These are phyloP conservation scores for Boletus sp. DNA, from an alignment of 768 basidiomycete genomes.

Conservation along the genomic window DNA sequence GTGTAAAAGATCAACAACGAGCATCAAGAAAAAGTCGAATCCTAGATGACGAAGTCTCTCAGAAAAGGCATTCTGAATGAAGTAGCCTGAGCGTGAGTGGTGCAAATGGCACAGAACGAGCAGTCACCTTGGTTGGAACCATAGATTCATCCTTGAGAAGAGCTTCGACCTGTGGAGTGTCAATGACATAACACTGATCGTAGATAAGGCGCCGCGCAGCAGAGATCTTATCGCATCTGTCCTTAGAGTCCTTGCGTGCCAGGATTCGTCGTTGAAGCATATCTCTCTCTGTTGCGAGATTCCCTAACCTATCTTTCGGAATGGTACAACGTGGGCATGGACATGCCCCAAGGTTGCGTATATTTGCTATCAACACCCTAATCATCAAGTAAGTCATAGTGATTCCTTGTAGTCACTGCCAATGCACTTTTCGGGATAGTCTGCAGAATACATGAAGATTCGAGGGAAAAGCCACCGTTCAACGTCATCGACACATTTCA, in stretches of 20 bases:
- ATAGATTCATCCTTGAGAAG: too few species aligned
- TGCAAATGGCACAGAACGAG: too few species aligned
- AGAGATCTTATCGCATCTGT: not conserved
- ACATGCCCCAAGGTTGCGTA: not conserved
- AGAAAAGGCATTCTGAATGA: too few species aligned
- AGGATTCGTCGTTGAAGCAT: not conserved
- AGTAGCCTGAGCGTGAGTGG: too few species aligned
- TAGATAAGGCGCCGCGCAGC: not conserved
- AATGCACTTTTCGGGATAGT: not conserved
- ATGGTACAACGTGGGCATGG: not conserved
- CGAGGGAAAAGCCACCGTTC: not conserved
- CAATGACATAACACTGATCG: too few species aligned
- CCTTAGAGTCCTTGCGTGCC: not conserved
- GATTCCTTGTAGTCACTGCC: not conserved
- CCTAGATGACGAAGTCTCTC: too few species aligned
- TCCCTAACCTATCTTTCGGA: not conserved
- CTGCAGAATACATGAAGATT: not conserved
- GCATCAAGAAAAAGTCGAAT: too few species aligned
- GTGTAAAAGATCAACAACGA: too few species aligned
- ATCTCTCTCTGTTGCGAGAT: not conserved
- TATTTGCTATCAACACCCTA: not conserved
- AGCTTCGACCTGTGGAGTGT: not conserved
- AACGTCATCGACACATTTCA: not conserved
- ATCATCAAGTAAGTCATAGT: not conserved
- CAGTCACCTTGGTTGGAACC: too few species aligned